Conservation (phyloP, 306 rosid genomes). For the Erythrophleum fordii region DNA sequence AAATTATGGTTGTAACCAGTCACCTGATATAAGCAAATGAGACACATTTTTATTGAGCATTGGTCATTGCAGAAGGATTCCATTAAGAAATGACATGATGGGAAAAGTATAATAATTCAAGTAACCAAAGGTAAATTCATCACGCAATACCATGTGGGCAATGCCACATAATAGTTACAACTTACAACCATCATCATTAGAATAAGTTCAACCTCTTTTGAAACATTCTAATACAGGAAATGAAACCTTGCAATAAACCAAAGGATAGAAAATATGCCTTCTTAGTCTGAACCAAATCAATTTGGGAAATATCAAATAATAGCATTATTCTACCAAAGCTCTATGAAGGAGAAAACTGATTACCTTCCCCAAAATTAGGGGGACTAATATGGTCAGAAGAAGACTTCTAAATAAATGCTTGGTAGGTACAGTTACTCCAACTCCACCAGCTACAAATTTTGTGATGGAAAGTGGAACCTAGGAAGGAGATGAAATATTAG, state of each 20-base stretch:
- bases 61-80: conserved; percentile 13
- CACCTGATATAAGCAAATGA: conserved; percentile 11
- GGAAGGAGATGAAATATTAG: conserved; percentile 44
- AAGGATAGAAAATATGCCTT: conserved; percentile 4
- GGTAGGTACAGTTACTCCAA: conserved; percentile 84
- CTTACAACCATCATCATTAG: conserved; percentile 5
- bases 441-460: conserved; percentile 82
- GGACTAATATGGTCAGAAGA: conserved; percentile 68
- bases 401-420: conserved; percentile 81
- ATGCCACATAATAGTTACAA: conserved; percentile 26
- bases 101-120: conserved; percentile 4
- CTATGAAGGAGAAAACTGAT: conserved; percentile 29
- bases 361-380: conserved; percentile 93
- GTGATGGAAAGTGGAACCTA: conserved; percentile 88
- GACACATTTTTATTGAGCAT: neutral
- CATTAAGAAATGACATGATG: conserved; percentile 22
- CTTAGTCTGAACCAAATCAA: conserved; percentile 14
- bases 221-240: conserved; percentile 25
- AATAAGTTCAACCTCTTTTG: neutral
- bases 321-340: conserved; percentile 9
- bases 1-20: neutral
- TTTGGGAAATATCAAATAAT: conserved; percentile 29
- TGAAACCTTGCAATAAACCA: conserved; percentile 3
- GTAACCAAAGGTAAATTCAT: conserved; percentile 19
- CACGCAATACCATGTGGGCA: conserved; percentile 20